Conservation (phyloP, 257 asterid genomes). For the Hygrophila difformis region DNA sequence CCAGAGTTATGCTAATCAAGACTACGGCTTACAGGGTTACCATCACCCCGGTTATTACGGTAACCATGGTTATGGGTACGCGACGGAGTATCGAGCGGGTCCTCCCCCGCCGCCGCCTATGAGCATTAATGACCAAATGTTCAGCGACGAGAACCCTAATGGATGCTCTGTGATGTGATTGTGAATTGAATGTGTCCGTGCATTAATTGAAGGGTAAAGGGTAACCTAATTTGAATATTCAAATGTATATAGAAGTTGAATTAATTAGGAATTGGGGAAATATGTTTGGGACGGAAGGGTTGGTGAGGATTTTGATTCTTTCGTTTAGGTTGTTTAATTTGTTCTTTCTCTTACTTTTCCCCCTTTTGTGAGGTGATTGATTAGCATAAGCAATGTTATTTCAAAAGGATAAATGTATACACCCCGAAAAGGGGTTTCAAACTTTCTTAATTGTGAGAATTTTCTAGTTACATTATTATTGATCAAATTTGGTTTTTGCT, state of each 20-base stretch:
- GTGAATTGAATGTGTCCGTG: neutral
- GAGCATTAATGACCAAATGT: conserved; percentile 33
- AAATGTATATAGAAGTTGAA: neutral
- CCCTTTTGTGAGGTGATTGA: no score
- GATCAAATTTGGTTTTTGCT: no score
- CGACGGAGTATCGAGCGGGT: neutral
- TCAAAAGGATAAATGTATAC: no score
- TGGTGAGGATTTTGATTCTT: no score
- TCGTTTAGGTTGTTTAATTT: no score
- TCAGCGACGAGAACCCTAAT: conserved; percentile 87
- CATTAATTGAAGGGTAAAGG: neutral
- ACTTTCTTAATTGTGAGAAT: no score
- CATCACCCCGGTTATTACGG: neutral
- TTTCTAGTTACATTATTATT: no score
- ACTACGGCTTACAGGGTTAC: conserved; percentile 28
- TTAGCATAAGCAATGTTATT: no score
- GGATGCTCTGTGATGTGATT: conserved; percentile 72
- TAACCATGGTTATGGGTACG: neutral
- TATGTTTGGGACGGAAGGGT: no score
- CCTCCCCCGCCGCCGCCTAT: conserved; percentile 8
- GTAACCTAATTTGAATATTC: neutral
- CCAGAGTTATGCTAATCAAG: conserved; percentile 26
- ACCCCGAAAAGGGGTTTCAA: no score
- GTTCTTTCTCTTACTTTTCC: no score
- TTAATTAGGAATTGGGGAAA: no score